phyloP scores from a whole-genome alignment of 306 rosid species.

The Geum urbanum region DNA sequence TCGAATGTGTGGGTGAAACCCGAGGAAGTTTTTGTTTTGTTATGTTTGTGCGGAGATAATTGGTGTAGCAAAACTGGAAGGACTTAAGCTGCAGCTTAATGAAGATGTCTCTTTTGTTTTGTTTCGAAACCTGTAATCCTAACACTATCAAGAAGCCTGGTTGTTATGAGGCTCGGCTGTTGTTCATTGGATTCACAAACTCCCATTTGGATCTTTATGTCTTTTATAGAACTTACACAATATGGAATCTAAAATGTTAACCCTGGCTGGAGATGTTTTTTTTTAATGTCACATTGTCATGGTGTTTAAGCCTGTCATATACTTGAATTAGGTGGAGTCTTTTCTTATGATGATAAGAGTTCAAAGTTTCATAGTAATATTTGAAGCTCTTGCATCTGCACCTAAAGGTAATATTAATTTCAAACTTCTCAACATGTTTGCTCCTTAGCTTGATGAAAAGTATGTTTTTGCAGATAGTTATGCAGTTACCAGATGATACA shows the following conservation, averaged over 20 bases:
- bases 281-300: neutral
- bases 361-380: too few relatives aligned
- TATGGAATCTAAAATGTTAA: neutral
- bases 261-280: neutral
- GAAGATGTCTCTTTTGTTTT: neutral
- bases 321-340: neutral
- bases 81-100: neutral
- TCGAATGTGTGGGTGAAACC: neutral
- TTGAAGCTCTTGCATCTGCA: neutral
- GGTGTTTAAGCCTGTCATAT: neutral
- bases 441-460: conserved; percentile 8
- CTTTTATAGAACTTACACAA: neutral
- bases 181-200: neutral
- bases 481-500: conserved; percentile 90
- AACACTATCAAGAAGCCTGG: neutral
- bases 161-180: neutral
- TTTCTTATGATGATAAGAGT: neutral
- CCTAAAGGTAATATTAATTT: neutral
- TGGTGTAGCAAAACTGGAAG: neutral
- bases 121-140: neutral
- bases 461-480: conserved; percentile 57
- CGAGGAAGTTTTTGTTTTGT: neutral
- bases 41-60: neutral
- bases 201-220: neutral
- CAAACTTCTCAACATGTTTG: neutral